Conservation (phyloP, 2,329 filamentous ascomycete genomes). For the Colletotrichum tanaceti region DNA sequence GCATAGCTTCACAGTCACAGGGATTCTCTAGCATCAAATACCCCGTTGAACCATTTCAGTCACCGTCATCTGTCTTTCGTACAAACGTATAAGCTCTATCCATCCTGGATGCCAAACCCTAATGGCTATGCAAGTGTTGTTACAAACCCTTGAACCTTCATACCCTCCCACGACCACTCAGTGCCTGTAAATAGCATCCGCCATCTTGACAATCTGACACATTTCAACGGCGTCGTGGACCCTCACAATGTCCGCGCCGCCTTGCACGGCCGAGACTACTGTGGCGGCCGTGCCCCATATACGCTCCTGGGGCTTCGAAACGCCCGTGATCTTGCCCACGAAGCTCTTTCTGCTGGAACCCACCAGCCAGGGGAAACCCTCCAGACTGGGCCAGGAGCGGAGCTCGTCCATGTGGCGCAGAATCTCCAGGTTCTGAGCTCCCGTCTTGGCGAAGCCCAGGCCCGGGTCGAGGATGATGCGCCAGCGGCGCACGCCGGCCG, state of each 20-base stretch:
- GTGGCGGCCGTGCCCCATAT: conserved; percentile 89
- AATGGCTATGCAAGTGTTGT: neutral
- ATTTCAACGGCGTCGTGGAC: conserved; percentile 94
- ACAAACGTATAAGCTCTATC: neutral
- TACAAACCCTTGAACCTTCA: neutral
- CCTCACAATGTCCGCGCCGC: conserved; percentile 89
- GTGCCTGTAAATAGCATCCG: conserved; percentile 88
- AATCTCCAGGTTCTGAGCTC: conserved; percentile 83
- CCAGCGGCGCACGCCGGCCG: conserved; percentile 88
- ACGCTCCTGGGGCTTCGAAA: conserved; percentile 75
- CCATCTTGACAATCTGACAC: conserved; percentile 84
- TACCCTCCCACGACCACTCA: conserved; percentile 38
- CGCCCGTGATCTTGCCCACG: conserved; percentile 83
- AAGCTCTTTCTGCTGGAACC: conserved; percentile 92
- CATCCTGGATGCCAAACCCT: neutral
- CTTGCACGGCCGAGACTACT: conserved; percentile 84
- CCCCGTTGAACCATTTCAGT: neutral
- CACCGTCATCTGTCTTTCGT: conserved; percentile 21
- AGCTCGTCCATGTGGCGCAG: conserved; percentile 75
- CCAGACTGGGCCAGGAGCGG: conserved; percentile 71
- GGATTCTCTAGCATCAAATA: too few relatives aligned
- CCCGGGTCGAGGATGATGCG: conserved; percentile 95
- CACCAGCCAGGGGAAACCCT: conserved; percentile 85
- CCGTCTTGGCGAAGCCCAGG: conserved; percentile 90
- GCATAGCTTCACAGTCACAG: neutral